These are phyloP conservation scores for Trichoderma cornu-damae DNA, from an alignment of 2,329 filamentous ascomycete species.

Conservation along the genomic window DNA sequence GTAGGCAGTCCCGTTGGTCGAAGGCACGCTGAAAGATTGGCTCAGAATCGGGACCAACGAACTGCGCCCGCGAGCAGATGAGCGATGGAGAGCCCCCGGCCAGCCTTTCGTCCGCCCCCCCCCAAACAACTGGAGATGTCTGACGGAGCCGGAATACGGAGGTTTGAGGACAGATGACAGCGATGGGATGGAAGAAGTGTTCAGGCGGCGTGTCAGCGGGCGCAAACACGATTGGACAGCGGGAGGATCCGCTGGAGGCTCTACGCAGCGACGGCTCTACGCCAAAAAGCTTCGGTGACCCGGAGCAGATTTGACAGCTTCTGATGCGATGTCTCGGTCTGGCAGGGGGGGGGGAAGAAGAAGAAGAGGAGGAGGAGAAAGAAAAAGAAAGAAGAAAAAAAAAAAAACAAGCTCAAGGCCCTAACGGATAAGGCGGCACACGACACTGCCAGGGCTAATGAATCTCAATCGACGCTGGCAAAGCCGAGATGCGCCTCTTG, in stretches of 20 bases:
- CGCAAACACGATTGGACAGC: slow-evolving; percentile 9
- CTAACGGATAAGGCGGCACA: neutral
- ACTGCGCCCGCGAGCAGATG: neutral
- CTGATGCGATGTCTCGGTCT: neutral
- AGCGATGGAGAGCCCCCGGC: neutral
- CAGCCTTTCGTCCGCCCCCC: too few relatives aligned
- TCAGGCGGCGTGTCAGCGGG: slow-evolving; percentile 12
- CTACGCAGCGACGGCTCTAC: neutral
- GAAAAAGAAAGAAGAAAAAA: neutral
- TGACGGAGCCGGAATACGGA: neutral
- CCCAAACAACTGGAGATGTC: neutral
- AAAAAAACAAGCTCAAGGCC: neutral
- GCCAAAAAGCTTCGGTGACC: neutral
- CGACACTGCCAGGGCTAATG: neutral
- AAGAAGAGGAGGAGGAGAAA: neutral
- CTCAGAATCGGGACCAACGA: neutral
- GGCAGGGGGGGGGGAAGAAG: neutral
- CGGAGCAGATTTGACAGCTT: neutral
- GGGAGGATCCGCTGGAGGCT: neutral
- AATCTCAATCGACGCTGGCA: neutral
- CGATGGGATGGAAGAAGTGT: neutral
- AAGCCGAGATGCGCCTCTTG: neutral
- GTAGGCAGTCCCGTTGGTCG: neutral
- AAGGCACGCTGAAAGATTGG: neutral
- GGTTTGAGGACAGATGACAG: neutral